Conservation (phyloP, 257 asterid species). For the Ajuga chamaepitys region DNA sequence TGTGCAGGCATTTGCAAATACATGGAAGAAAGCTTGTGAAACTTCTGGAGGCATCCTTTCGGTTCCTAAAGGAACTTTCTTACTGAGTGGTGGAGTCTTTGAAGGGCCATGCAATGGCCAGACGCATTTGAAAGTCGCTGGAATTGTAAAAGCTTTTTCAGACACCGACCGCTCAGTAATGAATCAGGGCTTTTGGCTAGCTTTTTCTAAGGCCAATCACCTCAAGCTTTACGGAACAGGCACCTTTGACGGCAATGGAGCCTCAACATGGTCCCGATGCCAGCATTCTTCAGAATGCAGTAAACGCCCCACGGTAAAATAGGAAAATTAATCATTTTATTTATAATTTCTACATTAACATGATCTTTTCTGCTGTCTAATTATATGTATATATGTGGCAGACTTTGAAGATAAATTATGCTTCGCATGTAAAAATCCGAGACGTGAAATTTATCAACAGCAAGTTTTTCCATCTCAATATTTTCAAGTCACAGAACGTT, state of each 20-base stretch:
- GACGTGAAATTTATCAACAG: slow-evolving; percentile 35
- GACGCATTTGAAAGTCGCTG: slow-evolving; percentile 14
- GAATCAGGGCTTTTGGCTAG: slow-evolving; percentile 28
- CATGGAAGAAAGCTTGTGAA: slow-evolving; percentile 49
- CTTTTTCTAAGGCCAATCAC: slow-evolving; percentile 12
- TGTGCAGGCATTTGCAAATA: slow-evolving; percentile 31
- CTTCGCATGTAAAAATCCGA: slow-evolving; percentile 13
- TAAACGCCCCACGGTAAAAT: slow-evolving; percentile 9
- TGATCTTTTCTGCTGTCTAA: neutral
- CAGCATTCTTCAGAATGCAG: neutral
- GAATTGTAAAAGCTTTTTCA: slow-evolving; percentile 22
- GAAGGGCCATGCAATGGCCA: slow-evolving; percentile 41
- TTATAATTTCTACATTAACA: neutral
- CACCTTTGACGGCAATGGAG: slow-evolving; percentile 36
- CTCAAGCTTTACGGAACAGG: slow-evolving; percentile 32
- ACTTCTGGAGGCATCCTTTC: slow-evolving; percentile 21
- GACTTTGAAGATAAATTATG: slow-evolving; percentile 29
- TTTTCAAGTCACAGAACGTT: slow-evolving; percentile 23
- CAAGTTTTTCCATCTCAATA: slow-evolving; percentile 40
- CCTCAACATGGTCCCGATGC: slow-evolving; percentile 28
- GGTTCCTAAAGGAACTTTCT: slow-evolving; percentile 37
- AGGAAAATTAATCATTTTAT: neutral
- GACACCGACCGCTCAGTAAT: neutral
- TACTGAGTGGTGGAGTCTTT: slow-evolving; percentile 22
- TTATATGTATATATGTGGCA: neutral